Conservation (phyloP, 2,329 filamentous ascomycete species). For the Fusarium solani-melongenae region DNA sequence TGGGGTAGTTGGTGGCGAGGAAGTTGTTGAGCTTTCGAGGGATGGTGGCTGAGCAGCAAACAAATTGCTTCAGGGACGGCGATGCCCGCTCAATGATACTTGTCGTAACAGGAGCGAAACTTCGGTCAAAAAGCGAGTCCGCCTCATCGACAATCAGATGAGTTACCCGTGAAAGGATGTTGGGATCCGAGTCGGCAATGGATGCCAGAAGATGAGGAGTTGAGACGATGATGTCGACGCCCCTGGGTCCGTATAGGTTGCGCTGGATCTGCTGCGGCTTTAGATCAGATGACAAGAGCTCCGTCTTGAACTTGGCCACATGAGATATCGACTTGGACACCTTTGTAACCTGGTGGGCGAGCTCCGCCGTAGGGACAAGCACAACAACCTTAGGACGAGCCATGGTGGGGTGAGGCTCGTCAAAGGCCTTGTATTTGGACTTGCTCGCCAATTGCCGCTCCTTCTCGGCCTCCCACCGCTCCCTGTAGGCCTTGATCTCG, state of each 20-base stretch:
- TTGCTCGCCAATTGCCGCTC: slow-evolving; percentile 64
- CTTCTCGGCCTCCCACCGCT: slow-evolving; percentile 65
- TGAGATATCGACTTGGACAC: slow-evolving; percentile 88
- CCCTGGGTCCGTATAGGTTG: slow-evolving; percentile 81
- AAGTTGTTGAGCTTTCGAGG: slow-evolving; percentile 88
- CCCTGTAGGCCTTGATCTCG: slow-evolving; percentile 67
- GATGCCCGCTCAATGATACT: slow-evolving; percentile 83
- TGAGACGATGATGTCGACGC: slow-evolving; percentile 86
- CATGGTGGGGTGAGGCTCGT: slow-evolving; percentile 77
- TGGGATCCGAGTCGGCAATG: slow-evolving; percentile 89
- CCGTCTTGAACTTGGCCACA: slow-evolving; percentile 85
- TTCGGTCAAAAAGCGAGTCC: slow-evolving; percentile 93
- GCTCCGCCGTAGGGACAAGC: slow-evolving; percentile 90
- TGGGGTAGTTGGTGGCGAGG: slow-evolving; percentile 83
- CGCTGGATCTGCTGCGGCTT: slow-evolving; percentile 83
- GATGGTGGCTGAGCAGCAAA: slow-evolving; percentile 97
- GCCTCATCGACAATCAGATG: slow-evolving; percentile 95
- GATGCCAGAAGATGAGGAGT: slow-evolving; percentile 91
- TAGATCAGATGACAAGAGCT: slow-evolving; percentile 82
- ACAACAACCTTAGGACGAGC: slow-evolving; percentile 86
- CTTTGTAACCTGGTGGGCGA: slow-evolving; percentile 86
- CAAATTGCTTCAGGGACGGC: slow-evolving; percentile 84
- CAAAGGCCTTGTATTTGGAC: slow-evolving; percentile 71
- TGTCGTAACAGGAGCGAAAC: slow-evolving; percentile 86
- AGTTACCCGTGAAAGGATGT: slow-evolving; percentile 89